A percentile compares a stretch with the other conserved stretches of the same genome.
Evolutionary conservation across 352 stramenopile genomes (phyloP).

Genomic region (Phytophthora pinifolia): DNA sequence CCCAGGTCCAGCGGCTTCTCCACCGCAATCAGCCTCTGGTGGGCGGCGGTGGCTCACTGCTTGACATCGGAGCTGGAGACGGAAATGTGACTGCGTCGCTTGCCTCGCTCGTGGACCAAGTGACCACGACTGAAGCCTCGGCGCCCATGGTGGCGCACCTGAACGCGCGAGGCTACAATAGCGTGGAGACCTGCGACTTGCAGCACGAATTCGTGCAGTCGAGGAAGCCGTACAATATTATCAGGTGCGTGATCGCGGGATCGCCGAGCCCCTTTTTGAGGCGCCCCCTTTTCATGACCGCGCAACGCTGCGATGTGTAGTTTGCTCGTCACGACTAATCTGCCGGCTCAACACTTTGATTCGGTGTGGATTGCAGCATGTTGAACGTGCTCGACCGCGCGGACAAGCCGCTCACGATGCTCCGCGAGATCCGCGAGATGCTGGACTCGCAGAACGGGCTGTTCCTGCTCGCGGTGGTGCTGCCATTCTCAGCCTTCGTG

Average conservation of each 20-base stretch:
- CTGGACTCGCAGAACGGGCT: conserved; percentile 70
- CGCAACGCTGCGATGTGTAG: conserved; percentile 26
- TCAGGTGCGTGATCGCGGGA: conserved; percentile 51
- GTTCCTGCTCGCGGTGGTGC: conserved; percentile 76
- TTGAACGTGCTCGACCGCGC: conserved; percentile 84
- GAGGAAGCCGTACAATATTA: conserved; percentile 74
- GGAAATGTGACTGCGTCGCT: conserved; percentile 81
- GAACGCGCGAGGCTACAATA: conserved; percentile 77
- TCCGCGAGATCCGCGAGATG: conserved; percentile 72
- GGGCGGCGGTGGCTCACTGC: conserved; percentile 39
- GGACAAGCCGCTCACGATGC: conserved; percentile 80
- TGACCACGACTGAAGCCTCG: conserved; percentile 78
- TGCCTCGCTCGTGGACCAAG: conserved; percentile 70
- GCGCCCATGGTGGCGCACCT: conserved; percentile 77
- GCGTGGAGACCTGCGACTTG: conserved; percentile 69
- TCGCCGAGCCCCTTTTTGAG: conserved; percentile 4
- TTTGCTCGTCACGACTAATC: conserved; percentile 27
- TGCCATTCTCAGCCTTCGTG: conserved; percentile 82
- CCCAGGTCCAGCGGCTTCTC: conserved; percentile 71
- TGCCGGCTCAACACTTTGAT: conserved; percentile 15
- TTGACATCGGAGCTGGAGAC: conserved; percentile 84
- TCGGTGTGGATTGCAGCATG: conserved; percentile 37
- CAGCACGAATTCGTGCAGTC: conserved; percentile 66
- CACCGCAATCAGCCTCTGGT: conserved; percentile 42
- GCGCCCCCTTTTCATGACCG: conserved; percentile 25